Conservation (phyloP, 78 protist species). For the Speleostelium caveatum region DNA sequence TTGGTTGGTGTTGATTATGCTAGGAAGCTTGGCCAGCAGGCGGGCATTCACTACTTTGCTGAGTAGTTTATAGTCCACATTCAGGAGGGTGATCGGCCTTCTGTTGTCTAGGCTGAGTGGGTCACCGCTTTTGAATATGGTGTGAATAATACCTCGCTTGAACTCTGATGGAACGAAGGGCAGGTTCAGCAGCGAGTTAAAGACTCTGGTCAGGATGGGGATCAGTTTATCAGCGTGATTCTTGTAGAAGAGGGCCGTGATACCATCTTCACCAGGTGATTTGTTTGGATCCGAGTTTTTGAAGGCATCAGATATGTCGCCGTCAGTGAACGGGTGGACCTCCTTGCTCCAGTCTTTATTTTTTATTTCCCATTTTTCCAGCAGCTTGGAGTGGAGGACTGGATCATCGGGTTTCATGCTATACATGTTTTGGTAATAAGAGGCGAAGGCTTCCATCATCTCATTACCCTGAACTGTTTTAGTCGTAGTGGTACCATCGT, state of each 20-base stretch:
- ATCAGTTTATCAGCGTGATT: background rate
- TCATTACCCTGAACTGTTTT: no score
- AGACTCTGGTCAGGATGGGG: background rate
- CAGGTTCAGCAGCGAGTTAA: background rate
- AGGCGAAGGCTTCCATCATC: no score
- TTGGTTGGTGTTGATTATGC: background rate
- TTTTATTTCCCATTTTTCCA: background rate
- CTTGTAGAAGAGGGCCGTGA: background rate
- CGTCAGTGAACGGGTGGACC: no score
- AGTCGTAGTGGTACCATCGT: no score
- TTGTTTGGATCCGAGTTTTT: background rate
- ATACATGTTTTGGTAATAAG: background rate
- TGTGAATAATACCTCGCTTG: background rate
- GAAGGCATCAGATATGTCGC: no score
- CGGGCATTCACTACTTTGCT: background rate
- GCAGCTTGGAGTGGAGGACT: background rate
- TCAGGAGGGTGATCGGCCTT: constrained; percentile 8
- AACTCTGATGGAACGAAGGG: background rate
- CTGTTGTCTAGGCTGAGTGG: background rate
- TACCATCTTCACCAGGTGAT: background rate
- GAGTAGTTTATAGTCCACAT: background rate
- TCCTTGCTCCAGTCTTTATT: background rate
- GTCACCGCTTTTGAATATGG: constrained; percentile 19
- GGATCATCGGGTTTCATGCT: background rate
- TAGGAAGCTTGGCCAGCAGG: background rate